Evolutionary conservation across 306 rosid species (phyloP).

Genomic region (Lagenaria siceraria): DNA sequence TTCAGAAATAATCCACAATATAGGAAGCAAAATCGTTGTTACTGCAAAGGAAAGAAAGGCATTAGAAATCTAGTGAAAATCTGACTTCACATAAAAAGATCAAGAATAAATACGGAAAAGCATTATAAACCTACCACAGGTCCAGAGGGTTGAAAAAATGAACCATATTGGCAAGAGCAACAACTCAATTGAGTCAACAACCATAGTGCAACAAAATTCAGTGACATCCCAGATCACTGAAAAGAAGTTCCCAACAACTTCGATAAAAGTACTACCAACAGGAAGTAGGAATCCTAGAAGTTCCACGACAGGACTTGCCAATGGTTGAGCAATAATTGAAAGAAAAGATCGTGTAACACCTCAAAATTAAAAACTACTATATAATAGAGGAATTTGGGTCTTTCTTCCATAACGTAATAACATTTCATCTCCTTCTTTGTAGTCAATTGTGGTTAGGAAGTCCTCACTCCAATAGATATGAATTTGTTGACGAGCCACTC

Average conservation of each 20-base stretch:
- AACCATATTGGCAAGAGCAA: constrained; percentile 60
- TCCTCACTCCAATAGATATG: no score
- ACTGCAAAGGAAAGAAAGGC: constrained; percentile 27
- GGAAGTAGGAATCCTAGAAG: constrained; percentile 64
- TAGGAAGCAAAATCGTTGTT: constrained; percentile 45
- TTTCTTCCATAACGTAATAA: no score
- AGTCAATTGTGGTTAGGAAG: no score
- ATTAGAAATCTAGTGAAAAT: neutral
- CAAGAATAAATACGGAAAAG: constrained; percentile 8
- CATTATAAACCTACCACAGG: constrained; percentile 48
- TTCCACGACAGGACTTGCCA: constrained; percentile 36
- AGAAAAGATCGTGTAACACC: constrained; percentile 44
- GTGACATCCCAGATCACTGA: constrained; percentile 43
- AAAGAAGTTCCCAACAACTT: constrained; percentile 35
- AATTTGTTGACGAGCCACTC: no score
- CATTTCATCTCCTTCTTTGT: no score
- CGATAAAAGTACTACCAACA: constrained; percentile 30
- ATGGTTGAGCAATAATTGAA: constrained; percentile 61
- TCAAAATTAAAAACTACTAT: no score
- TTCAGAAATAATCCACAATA: constrained; percentile 56
- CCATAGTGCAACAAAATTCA: constrained; percentile 31
- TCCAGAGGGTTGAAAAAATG: constrained; percentile 35
- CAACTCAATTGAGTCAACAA: constrained; percentile 47
- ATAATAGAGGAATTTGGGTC: no score
- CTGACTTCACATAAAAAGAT: neutral